Evolutionary conservation across 2,329 filamentous ascomycete species (phyloP), one percentile per base, ranked within the genome.

Genomic region (Aspergillus jensenii): DNA sequence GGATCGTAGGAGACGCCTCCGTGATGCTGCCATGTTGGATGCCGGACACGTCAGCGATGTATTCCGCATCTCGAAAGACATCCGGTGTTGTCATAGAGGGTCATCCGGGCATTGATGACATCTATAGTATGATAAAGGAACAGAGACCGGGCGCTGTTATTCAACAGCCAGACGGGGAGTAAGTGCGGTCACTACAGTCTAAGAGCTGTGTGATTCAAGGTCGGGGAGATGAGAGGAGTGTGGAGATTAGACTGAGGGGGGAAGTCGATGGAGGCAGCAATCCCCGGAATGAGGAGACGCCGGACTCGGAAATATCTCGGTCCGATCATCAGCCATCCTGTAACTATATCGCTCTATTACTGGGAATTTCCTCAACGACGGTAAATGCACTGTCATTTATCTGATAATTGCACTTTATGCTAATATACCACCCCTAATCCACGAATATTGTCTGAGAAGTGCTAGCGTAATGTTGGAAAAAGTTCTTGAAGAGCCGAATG

Each of bases 361-460:
- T 39, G 25, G 8, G 35, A 14, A 17, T 40, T 17, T 37, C 15
- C 15, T 37, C 15, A n/a, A 37, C 35, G 9, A 37, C 35, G 35
- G 12, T 37, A 37, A 14, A n/a, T 37, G 6, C 8, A 12, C 31
- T 46, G 6, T 27, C 7, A 31, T 46, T 31, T 46, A 46, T 27
- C n/a, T 35, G 19, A 19, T 17, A 12, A 7, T 37, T 19, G 45
- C n/a, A 21, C 15, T 35, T 8, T 35, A 11, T n/a, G 12, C 6
- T 48, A 19, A 48, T 3, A 48, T n/a, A 14, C 9, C 19, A 14
- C 47, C 33, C 62, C 66, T 65, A 96, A 75, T 97, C 92, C 39
- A 97, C 85, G 58, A 96, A 74, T 59, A 98, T 93, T 75, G 86
- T 93, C 64, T 84, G 81, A 78, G 96, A 91, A 67, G 97, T 74